Evolutionary conservation across 2,329 filamentous ascomycete genomes (phyloP).

Genomic region (Metarhizium rileyi): DNA sequence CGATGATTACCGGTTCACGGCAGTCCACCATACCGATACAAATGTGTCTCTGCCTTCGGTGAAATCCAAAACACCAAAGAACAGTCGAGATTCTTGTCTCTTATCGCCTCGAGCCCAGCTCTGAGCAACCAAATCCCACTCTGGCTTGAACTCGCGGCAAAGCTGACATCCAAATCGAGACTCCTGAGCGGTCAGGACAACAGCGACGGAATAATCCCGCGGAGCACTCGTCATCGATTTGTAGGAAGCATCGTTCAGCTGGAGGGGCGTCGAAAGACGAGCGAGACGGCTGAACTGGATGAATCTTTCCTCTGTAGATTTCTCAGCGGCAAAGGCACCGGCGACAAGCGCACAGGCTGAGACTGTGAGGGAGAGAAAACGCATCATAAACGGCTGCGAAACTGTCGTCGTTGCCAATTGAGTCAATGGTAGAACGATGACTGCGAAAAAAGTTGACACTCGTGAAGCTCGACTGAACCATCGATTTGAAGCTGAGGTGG

Average conservation of each 20-base stretch:
- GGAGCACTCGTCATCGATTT: slow-evolving; percentile 64
- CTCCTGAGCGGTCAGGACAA: slow-evolving; percentile 83
- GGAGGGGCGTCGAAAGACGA: slow-evolving; percentile 56
- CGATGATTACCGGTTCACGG: not conserved
- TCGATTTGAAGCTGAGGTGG: slow-evolving; percentile 25
- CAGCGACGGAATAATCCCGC: slow-evolving; percentile 72
- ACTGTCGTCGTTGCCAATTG: slow-evolving; percentile 8
- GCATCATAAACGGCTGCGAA: slow-evolving; percentile 45
- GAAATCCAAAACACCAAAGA: slow-evolving; percentile 87
- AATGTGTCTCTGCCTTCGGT: slow-evolving; percentile 74
- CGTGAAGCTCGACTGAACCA: slow-evolving; percentile 11
- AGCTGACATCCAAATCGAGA: slow-evolving; percentile 73
- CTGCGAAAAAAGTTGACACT: slow-evolving; percentile 1
- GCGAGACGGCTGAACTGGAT: slow-evolving; percentile 59
- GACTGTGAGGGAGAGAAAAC: slow-evolving; percentile 53
- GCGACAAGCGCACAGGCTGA: slow-evolving; percentile 53
- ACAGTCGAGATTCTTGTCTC: slow-evolving; percentile 56
- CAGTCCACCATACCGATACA: slow-evolving; percentile 56
- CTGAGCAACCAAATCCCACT: slow-evolving; percentile 79
- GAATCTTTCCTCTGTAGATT: slow-evolving; percentile 57
- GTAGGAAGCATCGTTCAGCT: slow-evolving; percentile 70
- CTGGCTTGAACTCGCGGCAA: slow-evolving; percentile 85
- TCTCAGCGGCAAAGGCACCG: slow-evolving; percentile 53
- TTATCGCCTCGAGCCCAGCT: slow-evolving; percentile 85
- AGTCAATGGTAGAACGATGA: slow-evolving; percentile 1